A percentile compares a stretch with the other conserved stretches of the same genome.
Conservation (phyloP, 148 eudicot genomes). For the Arbutus unedo region DNA sequence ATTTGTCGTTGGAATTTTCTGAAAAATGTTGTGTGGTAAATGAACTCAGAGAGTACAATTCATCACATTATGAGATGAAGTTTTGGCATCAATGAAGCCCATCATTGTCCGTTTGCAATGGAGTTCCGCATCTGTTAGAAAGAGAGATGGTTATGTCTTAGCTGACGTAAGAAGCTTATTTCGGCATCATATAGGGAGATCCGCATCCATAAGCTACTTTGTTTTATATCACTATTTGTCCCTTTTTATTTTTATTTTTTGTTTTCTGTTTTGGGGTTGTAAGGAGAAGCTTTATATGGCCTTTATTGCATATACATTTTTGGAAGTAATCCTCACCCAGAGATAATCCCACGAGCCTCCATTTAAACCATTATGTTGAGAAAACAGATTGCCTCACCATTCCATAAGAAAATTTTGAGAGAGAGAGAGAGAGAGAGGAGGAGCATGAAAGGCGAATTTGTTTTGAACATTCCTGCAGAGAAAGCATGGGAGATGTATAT, state of each 20-base stretch:
- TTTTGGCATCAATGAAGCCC: neutral
- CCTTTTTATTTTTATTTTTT: neutral
- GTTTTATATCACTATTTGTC: neutral
- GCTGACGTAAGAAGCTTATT: neutral
- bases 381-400: neutral
- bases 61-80: neutral
- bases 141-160: neutral
- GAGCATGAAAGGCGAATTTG: constrained; percentile 16
- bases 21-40: neutral
- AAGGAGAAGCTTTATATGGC: neutral
- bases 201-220: neutral
- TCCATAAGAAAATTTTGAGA: neutral
- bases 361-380: neutral
- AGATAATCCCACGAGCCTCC: neutral
- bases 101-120: neutral
- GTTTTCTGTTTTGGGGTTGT: neutral
- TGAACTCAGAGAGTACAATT: neutral
- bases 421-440: neutral
- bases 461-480: constrained; percentile 13
- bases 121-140: neutral
- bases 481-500: constrained; percentile 20
- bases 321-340: neutral
- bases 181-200: neutral
- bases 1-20: neutral
- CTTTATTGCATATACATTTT: neutral